These are phyloP conservation scores for Colletotrichum caudatum DNA, from an alignment of 2,329 filamentous ascomycete species.

Conservation along the genomic window DNA sequence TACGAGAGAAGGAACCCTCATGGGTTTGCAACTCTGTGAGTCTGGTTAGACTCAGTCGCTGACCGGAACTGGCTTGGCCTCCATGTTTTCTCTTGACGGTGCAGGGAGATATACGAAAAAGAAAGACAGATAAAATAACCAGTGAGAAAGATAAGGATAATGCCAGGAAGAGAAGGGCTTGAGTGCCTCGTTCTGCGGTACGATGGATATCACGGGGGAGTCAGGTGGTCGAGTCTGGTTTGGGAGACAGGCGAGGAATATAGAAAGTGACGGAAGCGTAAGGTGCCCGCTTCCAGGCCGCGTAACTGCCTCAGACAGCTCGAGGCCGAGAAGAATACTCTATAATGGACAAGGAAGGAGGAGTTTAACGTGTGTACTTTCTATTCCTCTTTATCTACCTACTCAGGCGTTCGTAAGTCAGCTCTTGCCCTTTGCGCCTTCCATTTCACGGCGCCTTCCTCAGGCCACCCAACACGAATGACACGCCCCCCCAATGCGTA, in stretches of 20 bases:
- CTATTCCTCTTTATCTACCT: background rate
- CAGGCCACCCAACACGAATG: background rate
- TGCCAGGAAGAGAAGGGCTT: background rate
- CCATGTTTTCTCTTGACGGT: background rate
- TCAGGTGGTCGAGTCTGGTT: background rate
- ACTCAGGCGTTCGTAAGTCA: background rate
- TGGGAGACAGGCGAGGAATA: background rate
- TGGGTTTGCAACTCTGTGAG: background rate
- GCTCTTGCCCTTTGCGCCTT: background rate
- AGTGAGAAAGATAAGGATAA: background rate
- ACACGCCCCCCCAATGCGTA: background rate
- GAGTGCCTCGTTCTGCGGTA: background rate
- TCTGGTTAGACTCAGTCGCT: background rate
- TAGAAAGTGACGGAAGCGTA: background rate
- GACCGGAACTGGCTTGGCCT: background rate
- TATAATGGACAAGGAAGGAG: background rate
- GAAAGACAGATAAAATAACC: background rate
- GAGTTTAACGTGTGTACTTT: background rate
- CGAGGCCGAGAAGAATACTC: background rate
- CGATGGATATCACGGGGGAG: too few species aligned
- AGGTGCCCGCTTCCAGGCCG: background rate
- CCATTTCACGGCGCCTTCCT: background rate
- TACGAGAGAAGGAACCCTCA: background rate
- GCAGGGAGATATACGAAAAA: background rate
- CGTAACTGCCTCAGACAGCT: background rate